These are phyloP conservation scores for Macrolepiota fuliginosa DNA, from an alignment of 768 basidiomycete species.

Conservation along the genomic window DNA sequence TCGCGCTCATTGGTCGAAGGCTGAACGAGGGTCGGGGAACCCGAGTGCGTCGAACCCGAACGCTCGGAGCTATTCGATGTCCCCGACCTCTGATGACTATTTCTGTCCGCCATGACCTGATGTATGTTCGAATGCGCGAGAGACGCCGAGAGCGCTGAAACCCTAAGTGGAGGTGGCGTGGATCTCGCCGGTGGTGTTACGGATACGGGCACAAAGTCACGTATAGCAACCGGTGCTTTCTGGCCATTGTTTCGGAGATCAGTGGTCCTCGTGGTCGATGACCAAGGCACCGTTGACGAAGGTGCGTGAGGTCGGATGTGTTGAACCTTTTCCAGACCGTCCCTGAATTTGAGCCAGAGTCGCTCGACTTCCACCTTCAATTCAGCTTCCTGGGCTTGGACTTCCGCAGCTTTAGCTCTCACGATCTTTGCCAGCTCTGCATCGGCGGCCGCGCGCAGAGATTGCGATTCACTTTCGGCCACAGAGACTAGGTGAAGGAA, in stretches of 20 bases:
- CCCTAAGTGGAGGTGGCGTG: constrained; percentile 36
- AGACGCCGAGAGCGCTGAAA: constrained; percentile 72
- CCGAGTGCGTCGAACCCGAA: constrained; percentile 29
- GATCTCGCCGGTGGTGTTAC: constrained; percentile 34
- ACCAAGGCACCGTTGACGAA: constrained; percentile 1
- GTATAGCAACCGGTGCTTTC: constrained; percentile 39
- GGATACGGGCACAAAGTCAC: constrained; percentile 54
- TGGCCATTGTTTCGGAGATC: constrained; percentile 16
- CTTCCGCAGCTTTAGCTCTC: constrained; percentile 49
- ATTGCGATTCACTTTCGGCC: constrained; percentile 54
- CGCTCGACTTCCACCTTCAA: constrained; percentile 57
- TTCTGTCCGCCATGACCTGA: constrained; percentile 37
- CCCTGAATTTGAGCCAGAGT: constrained; percentile 61
- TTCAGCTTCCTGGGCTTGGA: constrained; percentile 52
- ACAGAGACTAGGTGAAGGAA: constrained; percentile 63
- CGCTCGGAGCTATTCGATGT: constrained; percentile 21
- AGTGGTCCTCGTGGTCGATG: constrained; percentile 12
- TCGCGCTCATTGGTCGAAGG: constrained; percentile 22
- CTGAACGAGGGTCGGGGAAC: constrained; percentile 32
- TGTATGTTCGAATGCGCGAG: constrained; percentile 59
- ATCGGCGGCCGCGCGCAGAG: constrained; percentile 55
- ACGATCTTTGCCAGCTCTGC: constrained; percentile 52
- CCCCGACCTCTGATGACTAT: constrained; percentile 17
- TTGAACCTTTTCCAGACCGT: constrained; percentile 42
- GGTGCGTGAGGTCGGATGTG: constrained; percentile 26